These are phyloP conservation scores for Patellaria atrata DNA, from an alignment of 495 filamentous ascomycete species.

Conservation along the genomic window DNA sequence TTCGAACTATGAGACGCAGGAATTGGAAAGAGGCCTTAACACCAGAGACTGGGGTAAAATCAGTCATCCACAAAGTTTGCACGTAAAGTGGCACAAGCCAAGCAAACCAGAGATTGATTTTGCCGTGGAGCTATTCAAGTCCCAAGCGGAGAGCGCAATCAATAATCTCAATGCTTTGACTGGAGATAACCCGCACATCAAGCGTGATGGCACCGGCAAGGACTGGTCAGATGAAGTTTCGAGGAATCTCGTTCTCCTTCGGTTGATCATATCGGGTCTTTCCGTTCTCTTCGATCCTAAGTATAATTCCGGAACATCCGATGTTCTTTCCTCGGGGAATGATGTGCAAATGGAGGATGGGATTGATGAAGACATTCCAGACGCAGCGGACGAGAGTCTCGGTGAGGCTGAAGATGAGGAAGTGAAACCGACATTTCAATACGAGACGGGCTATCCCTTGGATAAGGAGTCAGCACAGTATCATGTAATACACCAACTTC, in stretches of 20 bases:
- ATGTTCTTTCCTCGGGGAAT: conserved; percentile 4
- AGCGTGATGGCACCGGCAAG: conserved; percentile 86
- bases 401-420: conserved; percentile 69
- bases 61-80: conserved; percentile 55
- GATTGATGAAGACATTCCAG: conserved; percentile 19
- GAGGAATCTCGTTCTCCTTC: conserved; percentile 69
- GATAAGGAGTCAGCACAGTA: conserved; percentile 49
- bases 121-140: conserved; percentile 74
- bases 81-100: conserved; percentile 83
- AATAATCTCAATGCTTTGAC: conserved; percentile 59
- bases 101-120: conserved; percentile 67
- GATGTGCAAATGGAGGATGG: conserved; percentile 39
- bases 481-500: conserved; percentile 59
- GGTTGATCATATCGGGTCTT: conserved; percentile 75
- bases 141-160: conserved; percentile 54
- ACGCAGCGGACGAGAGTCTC: conserved; percentile 49
- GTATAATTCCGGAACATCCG: conserved; percentile 1
- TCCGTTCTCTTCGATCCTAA: conserved; percentile 77
- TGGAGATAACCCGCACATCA: conserved; percentile 66
- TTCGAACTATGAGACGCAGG: conserved; percentile 62
- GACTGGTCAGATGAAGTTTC: conserved; percentile 97
- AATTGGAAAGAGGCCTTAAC: conserved; percentile 39
- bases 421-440: conserved; percentile 65
- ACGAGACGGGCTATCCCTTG: conserved; percentile 75
- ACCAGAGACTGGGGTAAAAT: conserved; percentile 66